Base-by-base conservation (phyloP, 192 early-diverging fungal species). In the Linderina pennispora region DNA sequence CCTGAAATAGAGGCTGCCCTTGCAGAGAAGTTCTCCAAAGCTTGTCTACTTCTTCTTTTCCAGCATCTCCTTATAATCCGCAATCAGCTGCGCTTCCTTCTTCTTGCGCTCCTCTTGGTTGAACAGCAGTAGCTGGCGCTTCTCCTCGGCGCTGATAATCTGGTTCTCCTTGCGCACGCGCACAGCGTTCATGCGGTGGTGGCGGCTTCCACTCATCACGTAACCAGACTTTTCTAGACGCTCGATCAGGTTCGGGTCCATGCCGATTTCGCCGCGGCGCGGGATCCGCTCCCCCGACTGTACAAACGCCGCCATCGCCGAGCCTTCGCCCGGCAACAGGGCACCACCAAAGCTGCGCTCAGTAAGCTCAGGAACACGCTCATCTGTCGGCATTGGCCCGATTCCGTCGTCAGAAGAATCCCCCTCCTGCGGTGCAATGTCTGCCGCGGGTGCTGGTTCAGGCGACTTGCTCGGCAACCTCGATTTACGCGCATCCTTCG, bases 91-190 rank as follows among this genome's bases (percentile, higher is more conserved):
- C 37, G 84, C 77, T 52, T 98, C 95, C 58, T 89, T 89, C 70
- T 88, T 85, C 26, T 83, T 62, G 54, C 86, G 88, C 65, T 92
- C 88, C 60, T 96, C 90, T 42, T 94, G 88, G 50, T 82, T 88
- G 51, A 89, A 87, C 47, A 89, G 70, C 23, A 97, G 64, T 38
- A 98, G 55, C 23, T 84, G 80, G 5, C 91, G 72, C 67, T 92
- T 92, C 45, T 98, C 96, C 48, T 98, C 96, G 5, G 94, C 91
- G 38, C 80, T 88, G 44, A 96, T 91, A 48, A 93, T 89, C 69
- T 98, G 96, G 50, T 95, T 93, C 57, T 97, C 96, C 65, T 95
- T 97, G 48, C 90, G 80, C 40, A 94, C 79, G 49, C 92, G 93
- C 6, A 94, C 94, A 32, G 91, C 92, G 58, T 95, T 95, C 90